These are phyloP conservation scores for Penicillium fuscoglaucum DNA, from an alignment of 2,329 filamentous ascomycete genomes.

Conservation along the genomic window DNA sequence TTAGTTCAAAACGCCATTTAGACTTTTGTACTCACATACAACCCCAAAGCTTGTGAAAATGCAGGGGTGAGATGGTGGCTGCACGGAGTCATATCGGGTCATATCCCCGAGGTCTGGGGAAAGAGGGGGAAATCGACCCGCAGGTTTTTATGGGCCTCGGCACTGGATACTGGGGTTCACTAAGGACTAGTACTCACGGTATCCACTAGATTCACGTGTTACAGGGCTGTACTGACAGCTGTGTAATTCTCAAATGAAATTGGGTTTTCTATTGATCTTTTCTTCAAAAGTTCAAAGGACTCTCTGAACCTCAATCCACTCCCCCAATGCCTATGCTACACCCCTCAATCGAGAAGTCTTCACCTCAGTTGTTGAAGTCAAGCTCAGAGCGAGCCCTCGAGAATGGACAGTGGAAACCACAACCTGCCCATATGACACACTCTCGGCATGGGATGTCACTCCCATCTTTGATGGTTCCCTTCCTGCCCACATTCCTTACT, in stretches of 20 bases:
- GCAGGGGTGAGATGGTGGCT: background rate
- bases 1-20: background rate
- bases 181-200: background rate
- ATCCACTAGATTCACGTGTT: background rate
- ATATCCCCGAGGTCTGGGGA: background rate
- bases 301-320: background rate
- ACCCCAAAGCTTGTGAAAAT: background rate
- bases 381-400: background rate
- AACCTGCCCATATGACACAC: background rate
- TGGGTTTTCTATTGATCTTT: background rate
- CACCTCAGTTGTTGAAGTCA: constrained; percentile 1
- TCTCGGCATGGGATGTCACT: background rate
- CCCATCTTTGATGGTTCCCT: background rate
- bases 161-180: background rate
- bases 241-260: background rate
- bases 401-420: constrained; percentile 5
- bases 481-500: background rate
- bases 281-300: background rate
- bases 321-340: background rate
- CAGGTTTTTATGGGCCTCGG: background rate
- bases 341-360: background rate
- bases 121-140: background rate
- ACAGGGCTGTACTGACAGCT: background rate
- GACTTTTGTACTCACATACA: background rate
- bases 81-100: background rate